Evolutionary conservation across 73 alveolate species (phyloP).

Genomic region (Breviolum minutum): DNA sequence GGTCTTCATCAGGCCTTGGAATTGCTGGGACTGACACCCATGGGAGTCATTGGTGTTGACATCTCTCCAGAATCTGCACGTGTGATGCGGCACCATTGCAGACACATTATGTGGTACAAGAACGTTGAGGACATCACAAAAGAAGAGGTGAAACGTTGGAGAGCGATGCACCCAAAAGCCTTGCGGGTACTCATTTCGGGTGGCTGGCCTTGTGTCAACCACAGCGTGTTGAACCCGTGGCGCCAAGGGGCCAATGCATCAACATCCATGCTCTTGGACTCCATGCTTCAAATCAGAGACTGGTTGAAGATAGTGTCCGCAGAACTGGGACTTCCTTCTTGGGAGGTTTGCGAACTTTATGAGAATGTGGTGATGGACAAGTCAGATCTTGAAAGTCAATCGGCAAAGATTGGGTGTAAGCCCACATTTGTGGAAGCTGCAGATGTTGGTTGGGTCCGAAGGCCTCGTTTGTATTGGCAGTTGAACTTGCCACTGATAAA

Average conservation of each 20-base stretch:
- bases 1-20: constrained; percentile 20
- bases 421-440: neutral
- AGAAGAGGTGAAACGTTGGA: neutral
- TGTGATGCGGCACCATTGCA: neutral
- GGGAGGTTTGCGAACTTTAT: neutral
- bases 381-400: neutral
- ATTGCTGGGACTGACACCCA: neutral
- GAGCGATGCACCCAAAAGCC: neutral
- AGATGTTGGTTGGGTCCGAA: neutral
- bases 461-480: constrained; percentile 2
- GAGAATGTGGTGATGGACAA: constrained; percentile 26
- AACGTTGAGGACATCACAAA: neutral
- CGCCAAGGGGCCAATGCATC: neutral
- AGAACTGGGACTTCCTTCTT: neutral
- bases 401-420: neutral
- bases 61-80: neutral
- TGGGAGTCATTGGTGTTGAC: neutral
- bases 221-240: neutral
- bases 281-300: neutral
- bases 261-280: neutral
- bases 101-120: neutral
- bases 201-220: constrained; percentile 37
- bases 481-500: neutral
- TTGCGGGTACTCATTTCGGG: neutral
- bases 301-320: neutral